These are phyloP conservation scores for Talaromyces sp. DNA, from an alignment of 2,329 filamentous ascomycete species.

Conservation along the genomic window DNA sequence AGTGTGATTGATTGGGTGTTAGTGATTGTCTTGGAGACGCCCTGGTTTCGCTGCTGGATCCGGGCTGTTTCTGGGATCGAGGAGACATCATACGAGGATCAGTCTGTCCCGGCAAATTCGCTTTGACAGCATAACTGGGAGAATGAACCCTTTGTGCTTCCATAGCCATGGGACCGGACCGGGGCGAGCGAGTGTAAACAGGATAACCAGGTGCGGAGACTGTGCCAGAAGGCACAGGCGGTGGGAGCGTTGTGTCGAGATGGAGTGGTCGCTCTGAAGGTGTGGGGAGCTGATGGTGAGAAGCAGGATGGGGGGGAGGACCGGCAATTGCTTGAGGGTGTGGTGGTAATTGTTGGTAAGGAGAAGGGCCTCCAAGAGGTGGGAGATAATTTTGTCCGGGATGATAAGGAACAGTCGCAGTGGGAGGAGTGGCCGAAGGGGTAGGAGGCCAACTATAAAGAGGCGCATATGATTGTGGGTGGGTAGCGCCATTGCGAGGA, in stretches of 20 bases:
- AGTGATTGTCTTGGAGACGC: slow-evolving; percentile 25
- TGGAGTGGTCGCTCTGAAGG: slow-evolving; percentile 36
- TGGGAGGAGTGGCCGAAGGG: slow-evolving; percentile 44
- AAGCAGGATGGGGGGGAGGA: slow-evolving; percentile 23
- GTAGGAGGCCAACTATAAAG: slow-evolving; percentile 45
- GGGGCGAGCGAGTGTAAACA: slow-evolving; percentile 30
- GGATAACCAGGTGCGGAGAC: slow-evolving; percentile 22
- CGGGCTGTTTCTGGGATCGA: slow-evolving; percentile 26
- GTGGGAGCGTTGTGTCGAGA: slow-evolving; percentile 29
- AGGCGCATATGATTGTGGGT: slow-evolving; percentile 39
- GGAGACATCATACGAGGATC: slow-evolving; percentile 38
- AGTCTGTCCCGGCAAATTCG: slow-evolving; percentile 20
- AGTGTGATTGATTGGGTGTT: slow-evolving; percentile 19
- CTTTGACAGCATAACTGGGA: slow-evolving; percentile 25
- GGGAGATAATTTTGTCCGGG: slow-evolving; percentile 34
- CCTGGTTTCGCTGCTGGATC: slow-evolving; percentile 19
- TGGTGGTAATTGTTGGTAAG: slow-evolving; percentile 28
- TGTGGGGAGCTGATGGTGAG: slow-evolving; percentile 27
- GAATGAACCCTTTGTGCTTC: slow-evolving; percentile 30
- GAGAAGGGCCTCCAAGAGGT: slow-evolving; percentile 31
- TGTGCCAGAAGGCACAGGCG: slow-evolving; percentile 23
- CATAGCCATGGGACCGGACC: slow-evolving; percentile 25
- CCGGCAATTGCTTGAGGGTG: slow-evolving; percentile 22
- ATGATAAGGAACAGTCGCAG: slow-evolving; percentile 35
- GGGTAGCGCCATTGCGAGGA: slow-evolving; percentile 41